These are phyloP conservation scores for Phyllostachys edulis DNA, from an alignment of 176 grass and related monocot genomes.

Conservation along the genomic window DNA sequence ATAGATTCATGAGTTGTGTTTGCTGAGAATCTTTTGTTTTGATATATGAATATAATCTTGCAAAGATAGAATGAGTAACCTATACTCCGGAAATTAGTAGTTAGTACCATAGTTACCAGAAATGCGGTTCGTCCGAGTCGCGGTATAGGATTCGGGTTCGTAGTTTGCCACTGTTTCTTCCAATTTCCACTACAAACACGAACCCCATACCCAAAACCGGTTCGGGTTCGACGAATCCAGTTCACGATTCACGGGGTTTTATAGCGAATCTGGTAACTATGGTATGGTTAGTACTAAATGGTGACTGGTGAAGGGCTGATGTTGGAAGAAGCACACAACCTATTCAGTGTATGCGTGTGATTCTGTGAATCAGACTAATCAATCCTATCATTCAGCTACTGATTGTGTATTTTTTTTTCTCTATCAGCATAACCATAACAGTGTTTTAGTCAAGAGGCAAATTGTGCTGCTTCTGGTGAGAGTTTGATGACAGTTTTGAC, in stretches of 20 bases:
- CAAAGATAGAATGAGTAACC: background rate
- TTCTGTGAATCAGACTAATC: background rate
- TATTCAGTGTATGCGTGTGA: background rate
- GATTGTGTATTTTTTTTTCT: background rate
- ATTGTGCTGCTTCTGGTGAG: constrained; percentile 8
- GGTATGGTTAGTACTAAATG: background rate
- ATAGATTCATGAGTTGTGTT: background rate
- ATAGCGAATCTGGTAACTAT: too few relatives aligned
- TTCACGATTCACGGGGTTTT: too few relatives aligned
- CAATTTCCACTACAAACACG: too few relatives aligned
- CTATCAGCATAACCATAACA: background rate
- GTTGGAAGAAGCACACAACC: background rate
- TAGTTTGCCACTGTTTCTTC: too few relatives aligned
- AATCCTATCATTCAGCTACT: constrained; percentile 9
- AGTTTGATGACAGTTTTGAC: constrained; percentile 13
- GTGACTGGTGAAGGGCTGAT: background rate
- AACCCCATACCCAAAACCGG: too few relatives aligned
- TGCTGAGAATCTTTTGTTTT: background rate
- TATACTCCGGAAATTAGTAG: background rate
- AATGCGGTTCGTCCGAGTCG: too few relatives aligned
- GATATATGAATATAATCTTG: background rate
- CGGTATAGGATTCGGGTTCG: too few relatives aligned
- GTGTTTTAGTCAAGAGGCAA: background rate
- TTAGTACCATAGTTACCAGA: background rate
- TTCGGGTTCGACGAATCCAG: too few relatives aligned